phyloP scores from a whole-genome alignment of 2,329 filamentous ascomycete species.

The Fusarium sp. region DNA sequence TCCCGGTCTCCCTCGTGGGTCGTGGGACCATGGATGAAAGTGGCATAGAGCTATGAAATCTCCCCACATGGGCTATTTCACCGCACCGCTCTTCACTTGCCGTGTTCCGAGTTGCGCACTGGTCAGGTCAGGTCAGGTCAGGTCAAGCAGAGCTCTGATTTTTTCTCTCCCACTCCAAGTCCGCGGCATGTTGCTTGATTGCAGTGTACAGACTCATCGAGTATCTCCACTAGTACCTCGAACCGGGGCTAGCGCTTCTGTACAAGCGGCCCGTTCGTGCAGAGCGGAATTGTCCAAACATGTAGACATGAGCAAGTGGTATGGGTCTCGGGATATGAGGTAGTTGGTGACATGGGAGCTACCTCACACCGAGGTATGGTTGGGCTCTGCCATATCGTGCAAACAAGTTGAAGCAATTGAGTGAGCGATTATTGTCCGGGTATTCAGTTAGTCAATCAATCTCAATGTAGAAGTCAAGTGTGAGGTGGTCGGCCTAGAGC shows the following conservation, averaged over 20 bases:
- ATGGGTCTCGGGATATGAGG: slow-evolving; percentile 16
- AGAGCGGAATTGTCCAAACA: slow-evolving; percentile 33
- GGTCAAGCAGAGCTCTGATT: slow-evolving; percentile 10
- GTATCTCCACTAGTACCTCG: slow-evolving; percentile 39
- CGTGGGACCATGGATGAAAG: slow-evolving; percentile 34
- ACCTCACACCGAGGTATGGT: slow-evolving; percentile 30
- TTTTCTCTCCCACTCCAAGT: slow-evolving; percentile 2
- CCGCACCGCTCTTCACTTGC: slow-evolving; percentile 46
- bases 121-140: slow-evolving; percentile 17
- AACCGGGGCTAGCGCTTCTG: slow-evolving; percentile 30
- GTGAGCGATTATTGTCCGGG: slow-evolving; percentile 40
- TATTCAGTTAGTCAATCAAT: neutral
- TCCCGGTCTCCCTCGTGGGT: slow-evolving; percentile 15
- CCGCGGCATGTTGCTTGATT: slow-evolving; percentile 4
- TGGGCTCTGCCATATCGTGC: slow-evolving; percentile 6
- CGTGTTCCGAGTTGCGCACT: slow-evolving; percentile 49
- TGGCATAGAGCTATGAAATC: slow-evolving; percentile 37
- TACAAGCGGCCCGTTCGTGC: slow-evolving; percentile 41
- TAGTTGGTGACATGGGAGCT: slow-evolving; percentile 38
- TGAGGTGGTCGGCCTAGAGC: slow-evolving; percentile 1
- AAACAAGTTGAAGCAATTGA: slow-evolving; percentile 14
- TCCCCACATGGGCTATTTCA: slow-evolving; percentile 50
- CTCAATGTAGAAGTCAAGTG: neutral
- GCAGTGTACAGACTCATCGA: slow-evolving; percentile 18
- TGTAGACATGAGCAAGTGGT: slow-evolving; percentile 9